Evolutionary conservation across 208 protist species (phyloP).

Genomic region (Phytomonas serpens): DNA sequence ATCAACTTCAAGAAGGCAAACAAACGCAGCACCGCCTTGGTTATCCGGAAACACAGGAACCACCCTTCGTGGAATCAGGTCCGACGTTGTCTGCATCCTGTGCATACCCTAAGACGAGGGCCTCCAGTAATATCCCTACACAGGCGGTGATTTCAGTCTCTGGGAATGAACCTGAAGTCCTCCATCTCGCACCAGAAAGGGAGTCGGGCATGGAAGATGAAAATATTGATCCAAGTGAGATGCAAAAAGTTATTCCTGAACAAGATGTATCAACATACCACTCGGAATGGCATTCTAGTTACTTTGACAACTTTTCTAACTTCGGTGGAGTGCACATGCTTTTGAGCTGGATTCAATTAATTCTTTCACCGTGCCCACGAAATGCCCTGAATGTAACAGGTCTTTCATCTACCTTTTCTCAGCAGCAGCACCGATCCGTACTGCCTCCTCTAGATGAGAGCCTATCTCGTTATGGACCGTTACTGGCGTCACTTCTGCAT

Average conservation of each 20-base stretch:
- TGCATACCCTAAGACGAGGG: not conserved
- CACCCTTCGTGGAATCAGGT: not conserved
- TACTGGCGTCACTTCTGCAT: constrained; percentile 22
- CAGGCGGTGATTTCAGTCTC: not conserved
- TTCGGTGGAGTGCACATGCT: not conserved
- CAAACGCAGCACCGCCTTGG: not conserved
- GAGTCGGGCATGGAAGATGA: not conserved
- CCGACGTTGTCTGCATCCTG: not conserved
- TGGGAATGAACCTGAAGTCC: not conserved
- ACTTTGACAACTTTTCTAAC: not conserved
- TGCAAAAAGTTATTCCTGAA: not conserved
- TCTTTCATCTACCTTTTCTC: not conserved
- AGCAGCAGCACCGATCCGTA: not conserved
- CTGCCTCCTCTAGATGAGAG: not conserved
- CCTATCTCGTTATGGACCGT: not conserved
- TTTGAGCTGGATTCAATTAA: not conserved
- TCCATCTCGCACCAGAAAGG: not conserved
- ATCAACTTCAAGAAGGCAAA: not conserved
- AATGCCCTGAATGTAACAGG: not conserved
- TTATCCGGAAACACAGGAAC: not conserved
- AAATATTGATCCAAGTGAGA: not conserved
- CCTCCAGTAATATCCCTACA: not conserved
- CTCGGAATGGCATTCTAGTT: not conserved
- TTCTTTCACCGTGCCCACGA: constrained; percentile 1
- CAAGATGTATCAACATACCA: not conserved